These are phyloP conservation scores for Lichtheimia corymbifera DNA, from an alignment of 371 early-diverging fungal species.

Conservation along the genomic window DNA sequence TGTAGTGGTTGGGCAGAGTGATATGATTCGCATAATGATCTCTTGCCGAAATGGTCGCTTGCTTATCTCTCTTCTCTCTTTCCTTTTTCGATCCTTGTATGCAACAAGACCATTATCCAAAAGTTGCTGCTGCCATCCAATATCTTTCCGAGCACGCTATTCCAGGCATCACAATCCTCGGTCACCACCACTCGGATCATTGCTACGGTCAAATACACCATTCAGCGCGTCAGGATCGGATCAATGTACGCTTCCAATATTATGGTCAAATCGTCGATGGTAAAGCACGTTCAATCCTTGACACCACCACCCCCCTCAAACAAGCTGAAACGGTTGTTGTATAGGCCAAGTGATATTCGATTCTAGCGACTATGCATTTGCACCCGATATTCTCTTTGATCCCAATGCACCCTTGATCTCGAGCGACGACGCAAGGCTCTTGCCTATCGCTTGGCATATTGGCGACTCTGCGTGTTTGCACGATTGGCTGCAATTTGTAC, in stretches of 20 bases:
- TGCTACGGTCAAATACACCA: not conserved
- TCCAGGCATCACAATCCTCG: not conserved
- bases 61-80: too few relatives aligned
- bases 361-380: slow-evolving; percentile 1
- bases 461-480: not conserved
- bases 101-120: too few relatives aligned
- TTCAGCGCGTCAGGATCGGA: not conserved
- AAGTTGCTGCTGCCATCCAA: too few relatives aligned
- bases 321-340: not conserved
- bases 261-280: slow-evolving; percentile 1
- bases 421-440: not conserved
- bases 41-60: too few relatives aligned
- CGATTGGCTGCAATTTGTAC: not conserved
- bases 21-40: too few relatives aligned
- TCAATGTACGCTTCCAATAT: not conserved
- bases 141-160: not conserved
- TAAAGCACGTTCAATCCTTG: not conserved
- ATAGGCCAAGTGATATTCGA: not conserved
- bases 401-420: not conserved
- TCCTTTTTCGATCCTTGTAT: too few relatives aligned
- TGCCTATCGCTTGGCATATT: not conserved
- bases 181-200: not conserved
- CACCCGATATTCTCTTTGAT: slow-evolving; percentile 1
- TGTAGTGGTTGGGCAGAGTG: too few relatives aligned
- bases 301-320: not conserved